A percentile compares a stretch with the other conserved stretches of the same genome.
Evolutionary conservation across 108 stramenopile species (phyloP).

Genomic region (Thalassiosira profunda): DNA sequence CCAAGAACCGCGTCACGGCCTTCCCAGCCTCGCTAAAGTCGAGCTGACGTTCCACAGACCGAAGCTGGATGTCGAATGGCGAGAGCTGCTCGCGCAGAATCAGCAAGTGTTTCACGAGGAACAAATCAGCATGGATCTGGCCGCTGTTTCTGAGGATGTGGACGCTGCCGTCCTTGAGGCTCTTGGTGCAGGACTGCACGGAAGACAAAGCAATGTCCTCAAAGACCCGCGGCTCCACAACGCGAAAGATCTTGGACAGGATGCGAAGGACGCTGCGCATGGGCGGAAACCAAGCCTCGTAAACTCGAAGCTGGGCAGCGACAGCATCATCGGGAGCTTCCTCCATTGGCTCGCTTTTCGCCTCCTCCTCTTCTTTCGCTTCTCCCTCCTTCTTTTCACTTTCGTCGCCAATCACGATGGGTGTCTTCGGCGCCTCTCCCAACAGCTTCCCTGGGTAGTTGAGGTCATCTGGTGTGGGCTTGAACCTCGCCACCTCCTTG

Average conservation of each 20-base stretch:
- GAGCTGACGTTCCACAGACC: constrained; percentile 86
- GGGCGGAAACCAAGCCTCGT: constrained; percentile 94
- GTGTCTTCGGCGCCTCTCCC: constrained; percentile 39
- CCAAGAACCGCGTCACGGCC: constrained; percentile 87
- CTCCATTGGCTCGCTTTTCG: too few relatives aligned
- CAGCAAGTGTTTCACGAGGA: constrained; percentile 90
- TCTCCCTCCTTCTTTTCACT: constrained; percentile 13
- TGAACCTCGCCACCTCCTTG: constrained; percentile 88
- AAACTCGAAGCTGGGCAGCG: constrained; percentile 73
- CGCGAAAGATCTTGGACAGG: constrained; percentile 92
- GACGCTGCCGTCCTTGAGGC: constrained; percentile 77
- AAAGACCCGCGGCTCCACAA: constrained; percentile 93
- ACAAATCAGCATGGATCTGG: constrained; percentile 84
- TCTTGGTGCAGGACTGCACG: constrained; percentile 85
- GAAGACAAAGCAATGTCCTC: constrained; percentile 90
- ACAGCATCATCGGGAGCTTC: constrained; percentile 59
- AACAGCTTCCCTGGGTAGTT: constrained; percentile 86
- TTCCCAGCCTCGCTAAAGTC: constrained; percentile 92
- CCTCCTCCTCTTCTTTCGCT: constrained; percentile 7
- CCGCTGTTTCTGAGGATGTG: constrained; percentile 73
- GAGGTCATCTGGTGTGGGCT: constrained; percentile 74
- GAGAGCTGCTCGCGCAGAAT: constrained; percentile 94
- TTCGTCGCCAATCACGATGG: constrained; percentile 44
- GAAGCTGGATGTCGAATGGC: constrained; percentile 93
- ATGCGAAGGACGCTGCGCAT: constrained; percentile 87